Percentiles rank a stretch among this genome's conserved stretches.
These are phyloP conservation scores for Ulota crispa DNA, from an alignment of 225 moss, liverwort and hornwort species.

Conservation along the genomic window DNA sequence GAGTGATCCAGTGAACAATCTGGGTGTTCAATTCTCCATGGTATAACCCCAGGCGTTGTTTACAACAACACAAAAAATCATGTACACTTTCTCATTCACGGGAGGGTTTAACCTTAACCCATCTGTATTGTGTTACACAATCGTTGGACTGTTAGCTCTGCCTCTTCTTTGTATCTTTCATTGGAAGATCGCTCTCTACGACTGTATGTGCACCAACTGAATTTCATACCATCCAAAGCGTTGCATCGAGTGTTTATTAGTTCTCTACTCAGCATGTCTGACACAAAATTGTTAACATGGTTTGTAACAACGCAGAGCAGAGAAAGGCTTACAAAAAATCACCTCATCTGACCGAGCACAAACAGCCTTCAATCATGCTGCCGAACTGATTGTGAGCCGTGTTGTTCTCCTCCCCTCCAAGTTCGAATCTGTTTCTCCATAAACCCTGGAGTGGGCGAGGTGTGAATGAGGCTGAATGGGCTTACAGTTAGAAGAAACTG, in stretches of 20 bases:
- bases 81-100: neutral
- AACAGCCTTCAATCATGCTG: neutral
- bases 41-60: neutral
- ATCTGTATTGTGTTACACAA: neutral
- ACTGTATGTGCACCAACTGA: slow-evolving; percentile 11
- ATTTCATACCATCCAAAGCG: neutral
- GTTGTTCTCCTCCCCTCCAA: neutral
- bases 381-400: slow-evolving; percentile 1
- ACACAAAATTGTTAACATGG: neutral
- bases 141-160: slow-evolving; percentile 10
- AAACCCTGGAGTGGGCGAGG: slow-evolving; percentile 16
- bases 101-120: slow-evolving; percentile 14
- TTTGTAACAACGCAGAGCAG: slow-evolving; percentile 1
- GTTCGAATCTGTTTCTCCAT: neutral
- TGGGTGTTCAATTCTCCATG: neutral
- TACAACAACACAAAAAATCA: neutral
- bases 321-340: neutral
- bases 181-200: neutral
- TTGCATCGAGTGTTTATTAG: neutral
- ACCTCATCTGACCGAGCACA: slow-evolving; percentile 1
- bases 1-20: slow-evolving; percentile 1
- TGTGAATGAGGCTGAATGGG: slow-evolving; percentile 33
- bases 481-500: slow-evolving; percentile 42
- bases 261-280: neutral
- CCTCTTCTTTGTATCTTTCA: neutral